Conservation (phyloP, 352 stramenopile genomes). For the Phytophthora litchii region DNA sequence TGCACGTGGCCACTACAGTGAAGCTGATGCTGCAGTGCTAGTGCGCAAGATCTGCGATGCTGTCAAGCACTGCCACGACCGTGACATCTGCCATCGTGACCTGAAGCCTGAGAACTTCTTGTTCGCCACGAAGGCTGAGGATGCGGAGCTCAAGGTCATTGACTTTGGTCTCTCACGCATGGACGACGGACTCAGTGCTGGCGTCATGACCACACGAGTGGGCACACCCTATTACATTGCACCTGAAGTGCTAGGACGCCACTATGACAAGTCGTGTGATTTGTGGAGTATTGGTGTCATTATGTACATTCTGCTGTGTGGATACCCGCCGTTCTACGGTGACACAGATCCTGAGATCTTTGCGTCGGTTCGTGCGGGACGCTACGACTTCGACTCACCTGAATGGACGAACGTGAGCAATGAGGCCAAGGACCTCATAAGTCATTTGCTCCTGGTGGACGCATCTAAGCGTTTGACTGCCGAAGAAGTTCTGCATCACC, state of each 20-base stretch:
- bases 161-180: slow-evolving; percentile 97
- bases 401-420: slow-evolving; percentile 85
- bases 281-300: slow-evolving; percentile 97
- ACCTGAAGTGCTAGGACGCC: slow-evolving; percentile 92
- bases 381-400: slow-evolving; percentile 87
- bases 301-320: slow-evolving; percentile 95
- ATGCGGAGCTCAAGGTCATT: slow-evolving; percentile 97
- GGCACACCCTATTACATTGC: slow-evolving; percentile 97
- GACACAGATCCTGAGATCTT: slow-evolving; percentile 94
- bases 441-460: slow-evolving; percentile 93
- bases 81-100: slow-evolving; percentile 97
- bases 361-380: slow-evolving; percentile 71
- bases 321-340: slow-evolving; percentile 96
- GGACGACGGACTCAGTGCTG: slow-evolving; percentile 81
- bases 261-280: slow-evolving; percentile 97
- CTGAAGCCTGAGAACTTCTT: slow-evolving; percentile 98
- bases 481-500: slow-evolving; percentile 84
- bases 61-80: slow-evolving; percentile 97
- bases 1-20: slow-evolving; percentile 94
- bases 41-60: slow-evolving; percentile 97
- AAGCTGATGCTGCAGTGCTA: slow-evolving; percentile 94
- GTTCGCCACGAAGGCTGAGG: slow-evolving; percentile 90
- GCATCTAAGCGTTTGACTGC: slow-evolving; percentile 92
- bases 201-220: slow-evolving; percentile 95
- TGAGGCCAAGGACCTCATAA: slow-evolving; percentile 95